Base-by-base conservation (phyloP, 805 yeast genomes). In the Metschnikowia similis region DNA sequence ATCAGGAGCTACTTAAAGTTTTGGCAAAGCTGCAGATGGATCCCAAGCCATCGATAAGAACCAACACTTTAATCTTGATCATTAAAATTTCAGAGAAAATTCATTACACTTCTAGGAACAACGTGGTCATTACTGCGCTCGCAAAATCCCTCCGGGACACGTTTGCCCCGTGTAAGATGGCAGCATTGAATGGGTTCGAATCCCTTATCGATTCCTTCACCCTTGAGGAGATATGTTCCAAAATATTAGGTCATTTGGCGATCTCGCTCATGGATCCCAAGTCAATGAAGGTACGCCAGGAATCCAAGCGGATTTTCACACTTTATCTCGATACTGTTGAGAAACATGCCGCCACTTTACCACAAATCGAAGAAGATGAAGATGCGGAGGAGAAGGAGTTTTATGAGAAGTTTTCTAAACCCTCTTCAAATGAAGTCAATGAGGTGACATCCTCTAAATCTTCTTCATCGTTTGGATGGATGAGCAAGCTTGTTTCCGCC, bases 61-160 rank as follows among this genome's bases (percentile, higher is more conserved):
- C 89, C 3, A 86, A 85, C 59, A 87, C 96, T 0, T 79, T 89
- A 13, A 74, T 85, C 17, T 75, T 87, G 39, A 75, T 89, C 32
- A 82, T 86, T 37, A 80, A 81, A 48, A 81, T 89, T 41, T 83
- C 94, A 0, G 65, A 74, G 31, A 68, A 73, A 51, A 77, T 89
- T 57, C 82, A 82, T 58, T 60, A 71, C 17, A 66, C 64, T 13
- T 72, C 86, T 3, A 76, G 91, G 50, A 75, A 88, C 8, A 83
- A 82, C 21, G 96, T 94, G 2, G 70, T 94, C 43, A 83, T 89
- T 2, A 89, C 97, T 1, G 98, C 97, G 0, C 85, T 87, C 58
- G 80, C 88, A 2, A 85, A 90, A 59, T 86, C 96, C 0, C 73
- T 92, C 41, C 84, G 83, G 58, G 99, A 92, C 65, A 78, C 91